A percentile compares a stretch with the other conserved stretches of the same genome.
Evolutionary conservation across 192 early-diverging fungal genomes (phyloP).

Genomic region (Coemansia sp.): DNA sequence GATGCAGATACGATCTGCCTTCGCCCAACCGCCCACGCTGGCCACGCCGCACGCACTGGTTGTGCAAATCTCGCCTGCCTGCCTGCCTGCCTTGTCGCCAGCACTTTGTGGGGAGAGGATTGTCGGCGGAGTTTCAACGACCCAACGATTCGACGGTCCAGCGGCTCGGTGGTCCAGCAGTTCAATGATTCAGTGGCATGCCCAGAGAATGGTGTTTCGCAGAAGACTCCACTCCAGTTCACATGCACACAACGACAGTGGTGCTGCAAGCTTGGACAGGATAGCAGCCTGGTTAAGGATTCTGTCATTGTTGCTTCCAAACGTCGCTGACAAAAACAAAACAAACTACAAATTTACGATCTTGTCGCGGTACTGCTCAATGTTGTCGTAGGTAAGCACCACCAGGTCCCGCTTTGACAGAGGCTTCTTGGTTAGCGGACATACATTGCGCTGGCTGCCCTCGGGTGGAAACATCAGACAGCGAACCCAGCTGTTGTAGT

Average conservation of each 20-base stretch:
- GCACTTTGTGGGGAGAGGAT: not conserved
- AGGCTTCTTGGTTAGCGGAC: conserved; percentile 92
- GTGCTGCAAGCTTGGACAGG: no score
- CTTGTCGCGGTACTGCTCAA: conserved; percentile 72
- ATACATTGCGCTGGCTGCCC: conserved; percentile 81
- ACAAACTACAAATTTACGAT: conserved; percentile 63
- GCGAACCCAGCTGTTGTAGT: conserved; percentile 84
- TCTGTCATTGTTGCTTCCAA: no score
- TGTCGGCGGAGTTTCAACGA: not conserved
- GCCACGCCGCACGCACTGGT: no score
- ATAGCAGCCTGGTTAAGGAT: no score
- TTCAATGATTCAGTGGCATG: no score
- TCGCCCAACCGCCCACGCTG: not conserved
- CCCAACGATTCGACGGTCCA: no score
- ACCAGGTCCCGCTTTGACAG: conserved; percentile 89
- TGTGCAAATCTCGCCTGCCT: no score
- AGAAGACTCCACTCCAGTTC: no score
- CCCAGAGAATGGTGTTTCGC: no score
- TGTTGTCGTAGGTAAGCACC: conserved; percentile 75
- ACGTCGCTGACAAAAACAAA: no score
- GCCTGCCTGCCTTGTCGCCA: not conserved
- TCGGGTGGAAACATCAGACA: conserved; percentile 74
- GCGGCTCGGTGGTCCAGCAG: no score
- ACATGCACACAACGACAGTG: no score
- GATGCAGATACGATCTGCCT: conserved; percentile 14